Percentiles rank a stretch among this genome's conserved stretches.
Evolutionary conservation across 805 yeast species (phyloP).

Genomic region (Pichia exigua): DNA sequence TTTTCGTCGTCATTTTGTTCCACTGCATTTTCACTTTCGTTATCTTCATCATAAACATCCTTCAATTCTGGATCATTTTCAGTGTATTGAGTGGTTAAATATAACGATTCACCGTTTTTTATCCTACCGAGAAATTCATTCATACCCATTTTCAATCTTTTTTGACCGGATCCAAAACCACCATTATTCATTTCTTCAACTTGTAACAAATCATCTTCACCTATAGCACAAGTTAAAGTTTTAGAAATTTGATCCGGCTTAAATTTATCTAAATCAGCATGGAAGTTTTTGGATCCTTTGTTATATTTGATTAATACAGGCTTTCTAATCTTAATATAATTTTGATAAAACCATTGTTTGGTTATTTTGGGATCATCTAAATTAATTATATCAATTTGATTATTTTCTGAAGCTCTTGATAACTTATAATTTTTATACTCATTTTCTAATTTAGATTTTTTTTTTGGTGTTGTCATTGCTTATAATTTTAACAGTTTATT

Average conservation of each 20-base stretch:
- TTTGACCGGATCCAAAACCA: slow-evolving; percentile 63
- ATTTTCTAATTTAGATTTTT: neutral
- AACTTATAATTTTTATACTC: slow-evolving; percentile 6
- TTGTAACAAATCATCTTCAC: slow-evolving; percentile 28
- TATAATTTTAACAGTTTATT: neutral
- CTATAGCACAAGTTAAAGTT: slow-evolving; percentile 7
- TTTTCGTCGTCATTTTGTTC: slow-evolving; percentile 19
- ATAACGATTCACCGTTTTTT: slow-evolving; percentile 33
- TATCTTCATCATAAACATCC: slow-evolving; percentile 18
- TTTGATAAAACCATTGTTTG: slow-evolving; percentile 10
- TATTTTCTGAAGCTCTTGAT: neutral
- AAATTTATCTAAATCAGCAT: slow-evolving; percentile 6
- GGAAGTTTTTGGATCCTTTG: neutral
- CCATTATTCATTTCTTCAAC: slow-evolving; percentile 51
- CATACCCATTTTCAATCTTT: slow-evolving; percentile 44
- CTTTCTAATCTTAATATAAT: slow-evolving; percentile 11
- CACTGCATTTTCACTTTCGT: slow-evolving; percentile 19
- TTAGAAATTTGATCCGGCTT: slow-evolving; percentile 5
- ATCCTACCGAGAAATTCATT: slow-evolving; percentile 39
- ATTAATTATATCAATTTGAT: slow-evolving; percentile 7
- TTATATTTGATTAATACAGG: slow-evolving; percentile 10
- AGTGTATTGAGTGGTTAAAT: slow-evolving; percentile 63
- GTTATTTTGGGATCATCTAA: slow-evolving; percentile 7
- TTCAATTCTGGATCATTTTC: slow-evolving; percentile 35
- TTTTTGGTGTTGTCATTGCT: neutral